These are phyloP conservation scores for Blastobotrys elegans DNA, from an alignment of 1,139 yeast species.

Conservation along the genomic window DNA sequence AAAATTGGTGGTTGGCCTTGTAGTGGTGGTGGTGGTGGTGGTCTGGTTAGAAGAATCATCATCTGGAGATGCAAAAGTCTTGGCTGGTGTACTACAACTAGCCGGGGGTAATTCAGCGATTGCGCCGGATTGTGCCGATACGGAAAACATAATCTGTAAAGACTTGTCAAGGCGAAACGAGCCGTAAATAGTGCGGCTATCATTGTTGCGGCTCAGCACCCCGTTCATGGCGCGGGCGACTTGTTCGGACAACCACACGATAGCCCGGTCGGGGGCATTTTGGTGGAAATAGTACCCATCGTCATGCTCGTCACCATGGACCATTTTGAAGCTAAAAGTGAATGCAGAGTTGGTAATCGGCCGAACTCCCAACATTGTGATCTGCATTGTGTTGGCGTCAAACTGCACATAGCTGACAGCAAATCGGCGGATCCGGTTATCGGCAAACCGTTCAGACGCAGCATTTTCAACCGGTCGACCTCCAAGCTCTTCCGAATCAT, in stretches of 20 bases:
- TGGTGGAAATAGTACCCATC: background rate
- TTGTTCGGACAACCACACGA: slow-evolving; percentile 1
- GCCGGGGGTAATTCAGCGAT: no score
- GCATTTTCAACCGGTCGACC: background rate
- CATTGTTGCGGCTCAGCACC: background rate
- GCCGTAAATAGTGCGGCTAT: background rate
- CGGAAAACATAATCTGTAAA: background rate
- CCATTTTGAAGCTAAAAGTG: background rate
- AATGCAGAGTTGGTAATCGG: background rate
- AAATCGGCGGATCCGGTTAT: background rate
- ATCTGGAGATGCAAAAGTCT: no score
- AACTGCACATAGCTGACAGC: background rate
- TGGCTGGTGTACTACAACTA: no score
- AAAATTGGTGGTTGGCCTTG: no score
- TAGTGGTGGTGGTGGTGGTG: no score
- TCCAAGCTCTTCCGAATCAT: background rate
- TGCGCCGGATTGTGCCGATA: no score
- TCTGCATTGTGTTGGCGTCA: background rate
- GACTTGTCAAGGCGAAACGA: background rate
- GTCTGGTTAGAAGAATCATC: no score
- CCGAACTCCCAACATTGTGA: background rate
- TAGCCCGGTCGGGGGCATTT: background rate
- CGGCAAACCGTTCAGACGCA: background rate
- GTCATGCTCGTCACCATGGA: background rate
- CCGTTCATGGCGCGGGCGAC: background rate